Evolutionary conservation across 495 filamentous ascomycete genomes (phyloP).

Genomic region (Chaetomium fimeti): DNA sequence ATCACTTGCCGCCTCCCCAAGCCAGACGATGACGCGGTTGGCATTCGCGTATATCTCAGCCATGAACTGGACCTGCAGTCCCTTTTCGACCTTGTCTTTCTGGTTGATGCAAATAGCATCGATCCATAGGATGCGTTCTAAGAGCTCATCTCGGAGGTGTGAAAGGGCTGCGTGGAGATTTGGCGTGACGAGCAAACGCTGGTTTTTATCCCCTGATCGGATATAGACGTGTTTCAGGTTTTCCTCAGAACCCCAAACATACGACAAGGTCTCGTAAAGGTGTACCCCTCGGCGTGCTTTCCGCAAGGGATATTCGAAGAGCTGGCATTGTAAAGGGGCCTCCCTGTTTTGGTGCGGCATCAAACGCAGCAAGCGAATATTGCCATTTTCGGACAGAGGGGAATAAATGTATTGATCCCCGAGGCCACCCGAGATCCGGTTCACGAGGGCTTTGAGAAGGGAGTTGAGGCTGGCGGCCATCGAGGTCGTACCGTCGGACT

Average conservation of each 20-base stretch:
- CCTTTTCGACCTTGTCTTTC: neutral
- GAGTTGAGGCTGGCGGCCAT: too few relatives aligned
- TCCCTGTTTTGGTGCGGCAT: neutral
- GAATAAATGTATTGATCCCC: neutral
- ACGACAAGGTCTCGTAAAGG: constrained; percentile 8
- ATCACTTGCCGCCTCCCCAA: neutral
- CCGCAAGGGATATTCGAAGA: constrained; percentile 2
- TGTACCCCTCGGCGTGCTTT: neutral
- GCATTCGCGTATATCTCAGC: neutral
- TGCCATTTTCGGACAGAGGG: neutral
- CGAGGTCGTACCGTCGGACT: too few relatives aligned
- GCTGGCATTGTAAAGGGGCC: constrained; percentile 1
- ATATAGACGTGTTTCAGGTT: neutral
- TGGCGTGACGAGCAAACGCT: neutral
- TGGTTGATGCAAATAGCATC: constrained; percentile 9
- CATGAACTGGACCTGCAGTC: neutral
- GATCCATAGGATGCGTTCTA: neutral
- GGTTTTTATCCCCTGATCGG: neutral
- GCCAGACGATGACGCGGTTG: neutral
- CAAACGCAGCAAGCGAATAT: constrained; percentile 3
- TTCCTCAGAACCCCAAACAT: constrained; percentile 7
- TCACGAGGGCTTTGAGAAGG: too few relatives aligned
- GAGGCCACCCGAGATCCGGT: too few relatives aligned
- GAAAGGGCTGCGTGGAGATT: neutral
- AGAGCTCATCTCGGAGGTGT: neutral